Evolutionary conservation across 176 grass and related monocot genomes (phyloP), one percentile per base, ranked within the genome.

Genomic region (Ampelocalamus luodianensis): DNA sequence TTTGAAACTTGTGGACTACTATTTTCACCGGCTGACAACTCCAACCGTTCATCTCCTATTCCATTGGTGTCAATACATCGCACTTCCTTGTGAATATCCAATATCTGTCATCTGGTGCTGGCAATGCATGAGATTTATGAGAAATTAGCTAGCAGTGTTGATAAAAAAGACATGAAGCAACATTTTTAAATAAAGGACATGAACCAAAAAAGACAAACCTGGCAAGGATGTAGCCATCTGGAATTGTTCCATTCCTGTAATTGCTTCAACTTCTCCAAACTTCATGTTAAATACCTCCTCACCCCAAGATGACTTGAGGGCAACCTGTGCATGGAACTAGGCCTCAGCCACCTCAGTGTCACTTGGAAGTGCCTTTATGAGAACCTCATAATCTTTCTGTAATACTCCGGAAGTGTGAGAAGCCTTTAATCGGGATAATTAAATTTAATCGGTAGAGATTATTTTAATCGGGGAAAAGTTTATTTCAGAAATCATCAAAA

Each of bases 251-350:
- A 91, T 82, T 82, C 96, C 93, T 34, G 76, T 76, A 69, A 99
- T 92, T 68, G 81, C 76, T 82, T 99, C 96, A 79, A 99, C 93
- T 61, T 92, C 96, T 42, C 96, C 96, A 87, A 99, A 99, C 64
- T 96, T 99, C 83, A 99, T 55, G 78, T 99, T 99, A 20, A 88
- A 92, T 51, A 99, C 85, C 24, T 92, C 93, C 65, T 95, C 96
- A 16, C 96, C 96, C 9, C 84, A 91, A 50, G 91, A 96, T 49
- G 93, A 87, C 88, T 94, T 99, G 36, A 99, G 89, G 43, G 91
- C 93, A 65, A 99, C 90, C 43, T 91, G 91, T 1, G 96, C 93
- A 71, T 92, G 93, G 86, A 99, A 99, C 73, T 92, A 87, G 61
- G 93, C 96, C 76, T 99, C 96, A 18, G 91, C 96, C 76, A 99